Percentiles rank a stretch among this genome's conserved stretches.
Conservation (phyloP, 768 basidiomycete species). For the Boletus patriciae region DNA sequence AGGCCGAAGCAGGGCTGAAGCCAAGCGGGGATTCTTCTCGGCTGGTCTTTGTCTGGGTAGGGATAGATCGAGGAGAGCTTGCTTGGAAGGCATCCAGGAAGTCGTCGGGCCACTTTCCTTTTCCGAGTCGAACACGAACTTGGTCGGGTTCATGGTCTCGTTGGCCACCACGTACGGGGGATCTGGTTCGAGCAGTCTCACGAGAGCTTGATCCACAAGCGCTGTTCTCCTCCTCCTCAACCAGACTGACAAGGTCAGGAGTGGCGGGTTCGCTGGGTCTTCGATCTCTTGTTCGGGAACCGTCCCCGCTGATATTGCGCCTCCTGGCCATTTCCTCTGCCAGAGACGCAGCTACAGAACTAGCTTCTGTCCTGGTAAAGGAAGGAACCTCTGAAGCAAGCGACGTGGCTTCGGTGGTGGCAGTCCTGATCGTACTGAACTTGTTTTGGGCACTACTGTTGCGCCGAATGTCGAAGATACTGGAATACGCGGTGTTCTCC, state of each 20-base stretch:
- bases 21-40: constrained; percentile 21
- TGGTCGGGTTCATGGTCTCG: constrained; percentile 31
- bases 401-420: constrained; percentile 79
- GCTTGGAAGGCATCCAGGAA: constrained; percentile 61
- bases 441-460: constrained; percentile 50
- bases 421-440: constrained; percentile 79
- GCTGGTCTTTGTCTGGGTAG: constrained; percentile 23
- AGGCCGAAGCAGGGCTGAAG: constrained; percentile 40
- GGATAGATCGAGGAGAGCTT: constrained; percentile 31
- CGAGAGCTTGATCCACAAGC: constrained; percentile 51
- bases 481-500: constrained; percentile 57
- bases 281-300: constrained; percentile 49
- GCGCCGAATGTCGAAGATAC: constrained; percentile 55
- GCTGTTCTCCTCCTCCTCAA: constrained; percentile 63
- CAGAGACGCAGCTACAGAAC: constrained; percentile 52
- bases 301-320: constrained; percentile 28
- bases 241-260: constrained; percentile 64
- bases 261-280: constrained; percentile 61
- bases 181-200: constrained; percentile 27
- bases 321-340: constrained; percentile 42
- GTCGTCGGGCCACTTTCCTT: constrained; percentile 85
- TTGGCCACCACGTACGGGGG: constrained; percentile 21
- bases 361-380: constrained; percentile 64
- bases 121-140: constrained; percentile 56
- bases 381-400: constrained; percentile 59